Evolutionary conservation across 192 early-diverging fungal genomes (phyloP), one percentile per base, ranked within the genome.

Genomic region (Chytriomyces sp.): DNA sequence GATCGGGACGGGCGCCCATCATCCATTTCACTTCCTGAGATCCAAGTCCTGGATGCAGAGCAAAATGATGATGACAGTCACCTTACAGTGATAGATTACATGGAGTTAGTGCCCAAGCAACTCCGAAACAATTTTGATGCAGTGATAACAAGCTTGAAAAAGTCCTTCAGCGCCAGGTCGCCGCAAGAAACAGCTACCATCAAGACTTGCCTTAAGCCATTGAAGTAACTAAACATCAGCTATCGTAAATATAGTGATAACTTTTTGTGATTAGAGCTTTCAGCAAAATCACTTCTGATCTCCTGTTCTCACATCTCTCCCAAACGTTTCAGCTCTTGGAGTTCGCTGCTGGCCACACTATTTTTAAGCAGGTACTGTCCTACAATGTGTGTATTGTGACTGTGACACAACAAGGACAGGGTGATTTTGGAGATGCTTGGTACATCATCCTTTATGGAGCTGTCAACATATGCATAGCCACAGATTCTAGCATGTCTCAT

Each of bases 371-470:
- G 30, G 56, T 7, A 14, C 7, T 26, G 8, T 28, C n/a, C 56
- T 14, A 57, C 8, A 57, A 14, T 10, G 8, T 14, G n/a, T 25
- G 8, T 57, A 25, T 14, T 7, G 30, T 57, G 30, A 10, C 25
- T 57, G 10, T 49, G 44, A 57, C 30, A 25, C 25, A 7, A 10
- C 8, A 26, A 19, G 30, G 32, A 17, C 65, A 68, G 33, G 41
- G 41, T 33, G 65, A 68, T 26, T 26, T 33, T 55, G 65, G 65
- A 6, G 65, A 68, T 34, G 65, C 49, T 30, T 68, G 65, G 65
- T 68, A 68, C 36, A 54, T 68, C 17, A 33, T 68, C n/a, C 4
- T 68, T 4, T 68, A 34, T 54, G 65, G 65, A 7, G 31, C 7
- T 6, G 30, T 68, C 14, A 33, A 52, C 5, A 54, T 68, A 37